A percentile compares a stretch with the other conserved stretches of the same genome.
Evolutionary conservation across 2,329 filamentous ascomycete genomes (phyloP).

Genomic region (Exophiala lecanii-corni): DNA sequence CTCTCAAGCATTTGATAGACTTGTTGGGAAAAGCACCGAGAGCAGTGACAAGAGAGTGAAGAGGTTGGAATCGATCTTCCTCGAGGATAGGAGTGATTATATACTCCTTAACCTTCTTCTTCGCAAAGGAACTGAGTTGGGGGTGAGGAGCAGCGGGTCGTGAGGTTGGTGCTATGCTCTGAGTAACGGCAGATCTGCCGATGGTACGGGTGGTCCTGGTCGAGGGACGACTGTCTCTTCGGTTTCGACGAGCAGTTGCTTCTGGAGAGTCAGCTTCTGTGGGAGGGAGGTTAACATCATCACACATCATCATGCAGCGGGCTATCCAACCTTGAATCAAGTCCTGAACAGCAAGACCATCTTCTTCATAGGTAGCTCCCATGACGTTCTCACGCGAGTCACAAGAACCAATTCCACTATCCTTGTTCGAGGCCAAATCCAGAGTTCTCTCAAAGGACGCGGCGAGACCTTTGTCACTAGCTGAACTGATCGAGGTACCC

Average conservation of each 20-base stretch:
- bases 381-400: constrained; percentile 25
- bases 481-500: constrained; percentile 70
- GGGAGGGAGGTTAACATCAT: constrained; percentile 22
- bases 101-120: constrained; percentile 73
- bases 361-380: constrained; percentile 27
- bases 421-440: constrained; percentile 36
- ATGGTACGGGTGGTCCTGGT: constrained; percentile 9
- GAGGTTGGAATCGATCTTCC: constrained; percentile 69
- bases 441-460: constrained; percentile 35
- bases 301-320: constrained; percentile 26
- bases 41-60: constrained; percentile 73
- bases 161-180: constrained; percentile 49
- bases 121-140: constrained; percentile 64
- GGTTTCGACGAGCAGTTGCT: constrained; percentile 15
- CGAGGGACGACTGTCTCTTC: constrained; percentile 11
- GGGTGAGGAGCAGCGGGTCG: constrained; percentile 49
- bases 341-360: constrained; percentile 20
- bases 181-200: constrained; percentile 51
- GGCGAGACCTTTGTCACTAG: constrained; percentile 40
- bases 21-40: constrained; percentile 66
- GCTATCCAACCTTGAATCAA: constrained; percentile 29
- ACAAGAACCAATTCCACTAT: constrained; percentile 25
- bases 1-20: constrained; percentile 83
- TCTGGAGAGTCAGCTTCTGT: constrained; percentile 26
- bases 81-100: constrained; percentile 73